Base-by-base conservation (phyloP, 345 rosid genomes). In the Melaleuca quinquenervia region DNA sequence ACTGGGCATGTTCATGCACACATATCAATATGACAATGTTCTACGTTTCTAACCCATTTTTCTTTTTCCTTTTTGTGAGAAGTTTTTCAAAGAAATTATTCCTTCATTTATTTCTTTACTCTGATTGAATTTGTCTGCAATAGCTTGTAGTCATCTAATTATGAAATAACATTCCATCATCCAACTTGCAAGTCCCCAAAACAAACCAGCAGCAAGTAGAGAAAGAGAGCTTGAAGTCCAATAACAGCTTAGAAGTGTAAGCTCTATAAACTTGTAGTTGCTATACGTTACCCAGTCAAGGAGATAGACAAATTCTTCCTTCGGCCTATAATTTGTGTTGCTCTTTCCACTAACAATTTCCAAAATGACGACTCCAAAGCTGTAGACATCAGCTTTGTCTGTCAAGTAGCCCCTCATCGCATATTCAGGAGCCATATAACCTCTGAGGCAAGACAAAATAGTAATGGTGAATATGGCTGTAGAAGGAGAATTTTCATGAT, bases 371-470 rank as follows among this genome's bases (percentile, higher is more conserved):
- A 95, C 92, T 52, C 99, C 99, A 11, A 95, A 96, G 87, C 99
- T 96, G 86, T 96, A 96, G 10, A 96, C 96, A 86, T 96, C 98
- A 3, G 98, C 98, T 56, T 96, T 96, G 87, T 95, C 98, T 6
- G 99, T 96, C 93, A 96, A 91, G 92, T 96, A 95, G 78, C 99
- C 99, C 87, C 98, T 94, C 99, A 95, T 95, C 83, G 99, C 99
- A 88, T 96, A 95, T 89, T 96, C 99, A 6, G 99, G 99, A 86
- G 99, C 99, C 98, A 97, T 97, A 88, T 96, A 97, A 53, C 99
- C 99, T 92, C 99, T 95, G 87, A 48, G 41, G 27, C 48, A 26
- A 48, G 18, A 22, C 44, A 53, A 87, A 53, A 26, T 7, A 83
- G 9, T 29, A 9, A 26, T 49, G 1, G 10, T 3, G 7, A 78